Conservation (phyloP, 805 yeast genomes). For the Torulaspora quercuum region DNA sequence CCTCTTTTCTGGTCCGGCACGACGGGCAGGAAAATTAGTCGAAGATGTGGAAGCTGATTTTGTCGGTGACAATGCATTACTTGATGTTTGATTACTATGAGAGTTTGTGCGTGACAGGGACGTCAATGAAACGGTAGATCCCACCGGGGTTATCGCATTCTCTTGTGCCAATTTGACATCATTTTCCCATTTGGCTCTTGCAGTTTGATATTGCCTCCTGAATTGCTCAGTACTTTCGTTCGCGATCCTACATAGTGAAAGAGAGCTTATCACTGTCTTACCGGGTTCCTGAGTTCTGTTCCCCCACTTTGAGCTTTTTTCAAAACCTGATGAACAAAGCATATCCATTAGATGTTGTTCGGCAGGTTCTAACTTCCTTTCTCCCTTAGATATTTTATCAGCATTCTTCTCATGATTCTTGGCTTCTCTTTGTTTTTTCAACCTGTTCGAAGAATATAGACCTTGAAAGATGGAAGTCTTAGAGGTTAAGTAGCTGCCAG, state of each 20-base stretch:
- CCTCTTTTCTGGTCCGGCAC: conserved; percentile 36
- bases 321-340: conserved; percentile 88
- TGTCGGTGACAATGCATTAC: conserved; percentile 10
- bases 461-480: conserved; percentile 74
- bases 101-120: conserved; percentile 28
- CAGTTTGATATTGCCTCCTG: conserved; percentile 26
- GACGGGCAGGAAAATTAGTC: conserved; percentile 3
- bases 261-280: conserved; percentile 80
- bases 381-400: conserved; percentile 6
- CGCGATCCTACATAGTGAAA: conserved; percentile 43
- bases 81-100: conserved; percentile 18
- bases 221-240: conserved; percentile 39
- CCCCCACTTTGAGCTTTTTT: conserved; percentile 72
- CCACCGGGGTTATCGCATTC: conserved; percentile 15
- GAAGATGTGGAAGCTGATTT: conserved; percentile 8
- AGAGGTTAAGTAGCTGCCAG: conserved; percentile 60
- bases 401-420: not conserved
- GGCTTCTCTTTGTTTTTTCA: conserved; percentile 16
- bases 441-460: conserved; percentile 42
- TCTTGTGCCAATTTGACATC: conserved; percentile 14
- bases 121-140: conserved; percentile 14
- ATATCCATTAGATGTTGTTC: conserved; percentile 92
- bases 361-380: conserved; percentile 62
- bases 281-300: conserved; percentile 82
- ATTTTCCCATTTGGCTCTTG: conserved; percentile 26